Base-by-base conservation (phyloP, 1,284 basidiomycete genomes). In the Pholiota adiposa region DNA sequence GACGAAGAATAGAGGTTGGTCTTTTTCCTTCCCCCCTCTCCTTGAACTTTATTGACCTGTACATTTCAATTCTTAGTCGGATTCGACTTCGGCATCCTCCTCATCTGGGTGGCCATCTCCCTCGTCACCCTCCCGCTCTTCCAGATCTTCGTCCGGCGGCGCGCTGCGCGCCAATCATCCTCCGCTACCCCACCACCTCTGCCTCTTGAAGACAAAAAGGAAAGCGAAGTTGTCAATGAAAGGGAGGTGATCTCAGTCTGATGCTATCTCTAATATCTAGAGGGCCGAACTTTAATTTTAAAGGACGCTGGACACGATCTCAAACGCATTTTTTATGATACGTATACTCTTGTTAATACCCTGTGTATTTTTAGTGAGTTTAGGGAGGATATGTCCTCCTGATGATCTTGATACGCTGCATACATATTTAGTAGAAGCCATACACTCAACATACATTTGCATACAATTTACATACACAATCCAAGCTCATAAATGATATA, bases 11-110 rank as follows among this genome's bases (percentile, higher is more conserved):
- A 31, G 25, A 56, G 60, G 67, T 69, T n/a, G n/a, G 33, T 6
- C 57, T 58, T 25, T 31, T 11, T 25, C 23, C 14, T 12, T 38
- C 6, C 16, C 36, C 4, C 14, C 4, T 14, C 4, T 16, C 4
- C 36, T 4, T 4, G 4, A 7, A 38, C 16, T n/a, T 7, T 4
- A 38, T 38, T 38, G 12, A 6, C 9, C 16, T 38, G 12, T 7
- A 4, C 16, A 7, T 38, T 16, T 38, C n/a, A n/a, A n/a, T 38
- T 16, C 16, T n/a, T 61, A 85, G 85, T 88, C 31, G 85, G 83
- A 11, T 67, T 81, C 36, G 84, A 85, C 62, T 87, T 87, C 62
- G 86, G 82, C 9, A 72, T 88, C 23, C 75, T 86, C 40, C 70
- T 87, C 56, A 79, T 75, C 1, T 87, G 86, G 86, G 74, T 79